Percentiles rank a stretch among this genome's conserved stretches.
Evolutionary conservation across 108 stramenopile species (phyloP).

Genomic region (Epithemia pelagica): DNA sequence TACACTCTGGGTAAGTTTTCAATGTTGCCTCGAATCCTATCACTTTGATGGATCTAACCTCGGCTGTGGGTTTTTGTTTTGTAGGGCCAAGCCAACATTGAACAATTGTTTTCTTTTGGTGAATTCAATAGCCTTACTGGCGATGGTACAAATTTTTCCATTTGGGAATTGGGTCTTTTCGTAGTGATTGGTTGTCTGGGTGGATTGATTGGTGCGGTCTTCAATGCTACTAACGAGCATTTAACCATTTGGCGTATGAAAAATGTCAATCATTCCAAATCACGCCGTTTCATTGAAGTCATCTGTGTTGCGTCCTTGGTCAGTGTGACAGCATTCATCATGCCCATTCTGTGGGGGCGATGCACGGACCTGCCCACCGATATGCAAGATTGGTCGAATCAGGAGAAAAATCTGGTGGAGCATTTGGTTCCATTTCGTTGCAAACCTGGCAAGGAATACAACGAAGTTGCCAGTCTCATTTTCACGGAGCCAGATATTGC

Average conservation of each 20-base stretch:
- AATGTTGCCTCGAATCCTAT: neutral
- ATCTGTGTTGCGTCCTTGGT: conserved; percentile 61
- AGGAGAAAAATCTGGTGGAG: conserved; percentile 87
- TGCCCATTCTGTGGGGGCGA: conserved; percentile 83
- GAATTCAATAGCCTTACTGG: conserved; percentile 69
- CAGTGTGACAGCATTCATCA: conserved; percentile 67
- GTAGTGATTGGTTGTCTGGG: conserved; percentile 87
- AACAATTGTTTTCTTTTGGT: conserved; percentile 93
- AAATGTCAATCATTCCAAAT: conserved; percentile 62
- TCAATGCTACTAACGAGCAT: conserved; percentile 91
- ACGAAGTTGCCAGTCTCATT: conserved; percentile 93
- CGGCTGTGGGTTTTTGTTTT: neutral
- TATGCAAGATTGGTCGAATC: conserved; percentile 95
- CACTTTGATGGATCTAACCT: too few species aligned
- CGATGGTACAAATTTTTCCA: conserved; percentile 74
- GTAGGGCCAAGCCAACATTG: conserved; percentile 77
- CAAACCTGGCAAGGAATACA: conserved; percentile 87
- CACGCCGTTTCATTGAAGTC: conserved; percentile 72
- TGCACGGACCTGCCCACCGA: conserved; percentile 88
- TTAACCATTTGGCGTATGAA: conserved; percentile 88
- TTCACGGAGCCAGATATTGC: conserved; percentile 92
- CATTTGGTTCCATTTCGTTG: conserved; percentile 88
- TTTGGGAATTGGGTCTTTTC: conserved; percentile 93
- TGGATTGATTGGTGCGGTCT: conserved; percentile 91
- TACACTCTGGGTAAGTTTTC: conserved; percentile 40